Evolutionary conservation across 2,329 filamentous ascomycete species (phyloP).

Genomic region (Rhinocladiella mackenziei): DNA sequence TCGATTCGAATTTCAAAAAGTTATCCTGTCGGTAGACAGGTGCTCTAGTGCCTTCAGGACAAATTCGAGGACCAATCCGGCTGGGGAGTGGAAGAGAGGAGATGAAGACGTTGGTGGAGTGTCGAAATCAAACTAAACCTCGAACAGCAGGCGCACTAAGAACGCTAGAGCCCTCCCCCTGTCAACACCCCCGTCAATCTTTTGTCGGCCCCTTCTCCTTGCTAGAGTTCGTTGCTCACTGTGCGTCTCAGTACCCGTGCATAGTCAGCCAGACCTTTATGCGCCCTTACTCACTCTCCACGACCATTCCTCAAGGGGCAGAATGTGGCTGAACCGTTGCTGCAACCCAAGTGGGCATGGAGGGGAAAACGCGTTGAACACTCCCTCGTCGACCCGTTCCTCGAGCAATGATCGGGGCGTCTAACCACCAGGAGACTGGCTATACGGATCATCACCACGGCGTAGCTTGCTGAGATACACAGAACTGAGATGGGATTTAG

Average conservation of each 20-base stretch:
- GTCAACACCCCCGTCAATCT: too few species aligned
- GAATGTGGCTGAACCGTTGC: constrained; percentile 16
- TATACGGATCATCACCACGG: too few species aligned
- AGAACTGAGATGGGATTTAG: too few species aligned
- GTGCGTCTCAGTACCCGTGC: constrained; percentile 4
- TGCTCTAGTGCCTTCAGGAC: too few species aligned
- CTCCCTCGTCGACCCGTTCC: neutral
- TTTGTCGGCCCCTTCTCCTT: neutral
- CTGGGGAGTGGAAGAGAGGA: neutral
- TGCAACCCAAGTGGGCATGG: neutral
- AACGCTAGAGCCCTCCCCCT: neutral
- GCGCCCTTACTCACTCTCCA: constrained; percentile 13
- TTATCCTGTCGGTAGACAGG: too few species aligned
- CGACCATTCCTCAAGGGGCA: constrained; percentile 5
- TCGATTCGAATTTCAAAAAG: too few species aligned
- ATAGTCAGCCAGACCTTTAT: constrained; percentile 20
- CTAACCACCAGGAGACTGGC: neutral
- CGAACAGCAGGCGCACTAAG: constrained; percentile 19
- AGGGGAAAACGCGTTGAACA: neutral
- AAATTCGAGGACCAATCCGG: too few species aligned
- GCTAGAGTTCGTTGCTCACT: constrained; percentile 11
- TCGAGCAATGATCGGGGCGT: neutral
- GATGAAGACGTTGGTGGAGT: too few species aligned
- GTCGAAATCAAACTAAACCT: constrained; percentile 11
- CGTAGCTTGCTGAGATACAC: neutral